Evolutionary conservation across 345 rosid genomes (phyloP), one percentile per base, ranked within the genome.

Genomic region (Firmiana major): DNA sequence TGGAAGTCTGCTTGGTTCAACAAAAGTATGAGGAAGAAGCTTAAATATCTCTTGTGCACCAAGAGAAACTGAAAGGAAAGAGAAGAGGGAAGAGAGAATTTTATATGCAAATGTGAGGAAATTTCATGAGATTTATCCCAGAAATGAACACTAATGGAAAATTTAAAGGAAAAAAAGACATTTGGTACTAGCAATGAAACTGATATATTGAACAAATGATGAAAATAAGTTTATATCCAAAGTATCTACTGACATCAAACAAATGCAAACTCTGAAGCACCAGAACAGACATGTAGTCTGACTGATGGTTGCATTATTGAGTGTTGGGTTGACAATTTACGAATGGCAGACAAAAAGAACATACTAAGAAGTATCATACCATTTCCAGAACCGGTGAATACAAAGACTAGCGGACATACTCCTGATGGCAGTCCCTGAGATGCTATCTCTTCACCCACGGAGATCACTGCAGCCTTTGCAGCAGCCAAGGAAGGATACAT

Each of bases 41-140:
- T 89, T 95, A 86, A 93, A 95, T 65, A 95, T 91, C 84, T 93
- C 98, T 78, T 92, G 99, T 1, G 99, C 98, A 4, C 97, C 99
- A 26, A 79, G 84, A 72, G 98, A 92, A 79, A 89, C 99, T 95
- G 80, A 59, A 26, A 67, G 31, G 58, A 72, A 17, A 36, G 19
- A 26, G 16, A 54, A 13, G 16, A 21, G 7, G 26, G 65, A 10
- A 60, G 59, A 55, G 21, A 17, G 17, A 17, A 17, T 16, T 66
- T 42, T 9, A 42, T n/a, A 62, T 13, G 40, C 21, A 62, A 45
- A 62, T 31, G n/a, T 31, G 67, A 63, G 43, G 11, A 36, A 63
- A 34, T 63, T 66, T 66, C 31, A 42, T 40, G 8, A 42, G 34
- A 42, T 66, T 21, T 42, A 42, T 40, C 28, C 49, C 4, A 17